Percentiles rank a stretch among this genome's conserved stretches.
Conservation (phyloP, 2,329 filamentous ascomycete species). For the Fusarium lyarnte region DNA sequence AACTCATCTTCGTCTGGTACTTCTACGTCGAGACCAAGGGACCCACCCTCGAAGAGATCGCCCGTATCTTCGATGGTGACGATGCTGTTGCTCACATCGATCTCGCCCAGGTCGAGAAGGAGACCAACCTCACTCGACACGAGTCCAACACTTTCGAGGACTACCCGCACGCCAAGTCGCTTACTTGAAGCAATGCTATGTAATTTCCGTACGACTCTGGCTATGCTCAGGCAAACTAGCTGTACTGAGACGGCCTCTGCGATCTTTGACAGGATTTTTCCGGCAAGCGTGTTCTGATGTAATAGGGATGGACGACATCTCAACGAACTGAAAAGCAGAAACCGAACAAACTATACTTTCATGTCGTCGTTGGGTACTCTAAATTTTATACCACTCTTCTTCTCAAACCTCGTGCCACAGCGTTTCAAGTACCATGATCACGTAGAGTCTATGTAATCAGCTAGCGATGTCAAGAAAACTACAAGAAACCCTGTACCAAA, state of each 20-base stretch:
- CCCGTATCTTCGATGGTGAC: conserved; percentile 75
- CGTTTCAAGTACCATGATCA: not conserved
- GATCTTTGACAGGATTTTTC: not conserved
- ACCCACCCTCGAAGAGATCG: conserved; percentile 69
- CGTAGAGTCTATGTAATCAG: not conserved
- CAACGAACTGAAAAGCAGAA: not conserved
- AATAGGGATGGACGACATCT: conserved; percentile 9
- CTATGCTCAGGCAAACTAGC: not conserved
- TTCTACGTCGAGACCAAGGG: conserved; percentile 77
- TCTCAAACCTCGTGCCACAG: not conserved
- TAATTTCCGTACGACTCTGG: not conserved
- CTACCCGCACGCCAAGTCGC: conserved; percentile 25
- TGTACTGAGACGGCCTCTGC: not conserved
- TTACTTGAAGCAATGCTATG: conserved; percentile 1
- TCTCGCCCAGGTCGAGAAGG: conserved; percentile 65
- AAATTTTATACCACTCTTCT: conserved; percentile 1
- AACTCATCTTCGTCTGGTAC: conserved; percentile 71
- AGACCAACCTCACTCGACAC: conserved; percentile 47
- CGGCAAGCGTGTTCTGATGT: conserved; percentile 27
- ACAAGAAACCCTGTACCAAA: not conserved
- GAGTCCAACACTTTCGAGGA: conserved; percentile 35
- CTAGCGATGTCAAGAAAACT: not conserved
- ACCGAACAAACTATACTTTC: not conserved
- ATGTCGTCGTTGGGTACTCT: not conserved
- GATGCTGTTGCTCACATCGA: conserved; percentile 65